phyloP scores from a whole-genome alignment of 1,284 basidiomycete species.

The Rhodotorula mucilaginosa region DNA sequence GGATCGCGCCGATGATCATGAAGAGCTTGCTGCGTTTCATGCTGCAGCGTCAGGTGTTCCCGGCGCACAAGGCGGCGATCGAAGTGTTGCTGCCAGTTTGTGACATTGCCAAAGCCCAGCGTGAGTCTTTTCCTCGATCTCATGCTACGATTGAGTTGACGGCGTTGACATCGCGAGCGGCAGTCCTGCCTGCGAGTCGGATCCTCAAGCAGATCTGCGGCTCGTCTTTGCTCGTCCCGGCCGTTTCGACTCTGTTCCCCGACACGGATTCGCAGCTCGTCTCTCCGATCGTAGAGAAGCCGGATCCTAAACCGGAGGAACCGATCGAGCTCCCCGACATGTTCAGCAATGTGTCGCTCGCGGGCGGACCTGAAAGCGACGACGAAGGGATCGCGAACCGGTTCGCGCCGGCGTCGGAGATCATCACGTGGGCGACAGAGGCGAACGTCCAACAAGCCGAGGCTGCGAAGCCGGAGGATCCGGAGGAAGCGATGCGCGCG shows the following conservation, averaged over 20 bases:
- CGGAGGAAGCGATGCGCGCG: background rate
- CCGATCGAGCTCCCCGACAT: background rate
- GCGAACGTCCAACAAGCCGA: background rate
- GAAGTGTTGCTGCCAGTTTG: background rate
- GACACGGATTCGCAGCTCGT: background rate
- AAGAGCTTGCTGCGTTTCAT: constrained; percentile 18
- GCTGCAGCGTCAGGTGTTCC: constrained; percentile 21
- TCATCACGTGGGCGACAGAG: background rate
- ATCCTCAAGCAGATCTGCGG: constrained; percentile 5
- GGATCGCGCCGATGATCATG: constrained; percentile 8
- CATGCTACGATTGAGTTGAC: too few species aligned
- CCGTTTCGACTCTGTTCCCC: background rate
- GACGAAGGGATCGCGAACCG: background rate
- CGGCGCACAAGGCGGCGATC: background rate
- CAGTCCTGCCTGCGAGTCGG: background rate
- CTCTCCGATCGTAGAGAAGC: constrained; percentile 4
- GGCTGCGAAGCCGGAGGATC: background rate
- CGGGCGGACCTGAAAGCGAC: background rate
- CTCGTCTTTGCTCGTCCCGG: background rate
- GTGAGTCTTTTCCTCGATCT: background rate
- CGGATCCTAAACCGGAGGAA: background rate
- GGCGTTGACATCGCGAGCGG: background rate
- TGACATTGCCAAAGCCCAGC: constrained; percentile 9
- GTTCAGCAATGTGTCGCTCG: background rate
- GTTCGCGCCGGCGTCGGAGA: background rate